Percentiles rank a stretch among this genome's conserved stretches.
Evolutionary conservation across 2,329 filamentous ascomycete species (phyloP).

Genomic region (Exutisphaerella laricina): DNA sequence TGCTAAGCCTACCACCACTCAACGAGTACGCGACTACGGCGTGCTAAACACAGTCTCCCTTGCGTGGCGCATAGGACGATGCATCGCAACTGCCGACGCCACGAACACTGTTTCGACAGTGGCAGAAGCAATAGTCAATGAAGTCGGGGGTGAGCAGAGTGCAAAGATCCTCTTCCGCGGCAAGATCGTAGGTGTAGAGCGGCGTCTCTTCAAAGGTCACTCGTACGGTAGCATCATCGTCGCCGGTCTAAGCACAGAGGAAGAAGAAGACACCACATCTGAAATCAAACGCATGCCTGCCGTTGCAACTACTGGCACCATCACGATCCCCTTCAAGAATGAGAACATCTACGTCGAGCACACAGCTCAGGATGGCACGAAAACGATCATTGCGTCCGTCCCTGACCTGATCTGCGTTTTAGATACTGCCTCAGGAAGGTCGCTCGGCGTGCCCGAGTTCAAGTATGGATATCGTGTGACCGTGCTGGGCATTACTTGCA

Average conservation of each 20-base stretch:
- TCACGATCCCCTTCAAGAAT: conserved; percentile 68
- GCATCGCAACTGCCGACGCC: conserved; percentile 48
- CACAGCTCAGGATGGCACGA: conserved; percentile 32
- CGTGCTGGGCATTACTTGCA: conserved; percentile 51
- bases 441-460: conserved; percentile 51
- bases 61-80: conserved; percentile 53
- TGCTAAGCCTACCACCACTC: conserved; percentile 36
- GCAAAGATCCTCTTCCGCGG: conserved; percentile 58
- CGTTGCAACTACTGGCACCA: conserved; percentile 40
- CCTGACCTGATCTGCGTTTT: conserved; percentile 48
- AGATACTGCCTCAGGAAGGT: conserved; percentile 46
- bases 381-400: conserved; percentile 43
- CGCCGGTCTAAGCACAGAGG: conserved; percentile 15
- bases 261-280: conserved; percentile 34
- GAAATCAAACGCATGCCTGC: conserved; percentile 21
- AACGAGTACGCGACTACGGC: conserved; percentile 34
- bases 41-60: conserved; percentile 41
- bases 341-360: conserved; percentile 61
- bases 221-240: conserved; percentile 57
- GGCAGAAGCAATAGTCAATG: conserved; percentile 54
- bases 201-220: conserved; percentile 52
- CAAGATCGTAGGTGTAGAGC: conserved; percentile 58
- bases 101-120: conserved; percentile 50
- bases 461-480: conserved; percentile 49
- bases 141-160: conserved; percentile 50